Base-by-base conservation (phyloP, 441 rosid genomes). In the Adansonia rubrostipa region DNA sequence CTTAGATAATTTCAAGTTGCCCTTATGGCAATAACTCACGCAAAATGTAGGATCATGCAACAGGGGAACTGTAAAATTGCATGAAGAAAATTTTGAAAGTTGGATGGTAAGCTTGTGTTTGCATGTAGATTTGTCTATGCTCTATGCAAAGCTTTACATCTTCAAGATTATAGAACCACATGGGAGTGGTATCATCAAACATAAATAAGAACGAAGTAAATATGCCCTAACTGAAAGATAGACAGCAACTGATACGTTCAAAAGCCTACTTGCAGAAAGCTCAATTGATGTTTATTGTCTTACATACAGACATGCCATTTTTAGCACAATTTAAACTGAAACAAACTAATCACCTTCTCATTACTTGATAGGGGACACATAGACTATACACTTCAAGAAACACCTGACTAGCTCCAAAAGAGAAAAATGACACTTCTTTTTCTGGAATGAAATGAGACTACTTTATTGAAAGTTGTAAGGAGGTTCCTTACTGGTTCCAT, bases 401-500 rank as follows among this genome's bases (percentile, higher is more conserved):
- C 40, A 36, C 40, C 40, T 36, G 1, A 66, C 42, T 28, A 68
- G 67, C 66, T 67, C 53, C 15, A 44, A 48, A 48, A 61, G 42
- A 77, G 53, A 67, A 36, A 56, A 56, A 69, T 0, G 7, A 36
- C 5, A 13, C 13, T 15, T 40, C 5, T 20, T n/a, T 11, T 4
- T 5, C 9, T 66, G 47, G 13, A 6, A 22, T 22, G 5, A 53
- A 20, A 67, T 5, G 3, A 51, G 28, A 36, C 74, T 33, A 54
- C 5, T 47, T 54, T 42, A 44, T 68, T 40, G 50, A 56, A 77
- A 54, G 56, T 20, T 10, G 45, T 33, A n/a, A 20, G 54, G 19
- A 67, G 45, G n/a, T 70, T 74, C 60, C 87, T 81, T 86, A 96
- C 98, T 96, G 94, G 79, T 96, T 96, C 98, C 98, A 96, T 74